A percentile compares a stretch with the other conserved stretches of the same genome.
Conservation (phyloP, 2,329 filamentous ascomycete genomes). For the Orbilia quercus region DNA sequence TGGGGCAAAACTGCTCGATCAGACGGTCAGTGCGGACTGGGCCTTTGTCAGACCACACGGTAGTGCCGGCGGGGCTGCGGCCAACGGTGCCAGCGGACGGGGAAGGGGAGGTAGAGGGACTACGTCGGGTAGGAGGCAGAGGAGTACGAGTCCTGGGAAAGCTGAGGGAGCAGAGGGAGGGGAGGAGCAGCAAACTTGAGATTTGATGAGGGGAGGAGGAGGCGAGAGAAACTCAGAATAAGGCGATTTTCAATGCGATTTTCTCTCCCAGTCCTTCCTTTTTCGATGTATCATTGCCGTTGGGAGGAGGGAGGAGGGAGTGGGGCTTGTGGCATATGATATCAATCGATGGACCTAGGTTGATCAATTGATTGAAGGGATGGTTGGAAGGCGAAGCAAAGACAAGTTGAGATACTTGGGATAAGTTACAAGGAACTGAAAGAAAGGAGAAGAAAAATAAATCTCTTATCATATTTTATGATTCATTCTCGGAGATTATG, state of each 20-base stretch:
- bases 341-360: too few species aligned
- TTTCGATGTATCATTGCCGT: too few species aligned
- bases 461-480: too few species aligned
- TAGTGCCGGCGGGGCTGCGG: slow-evolving; percentile 66
- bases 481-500: too few species aligned
- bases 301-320: too few species aligned
- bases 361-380: too few species aligned
- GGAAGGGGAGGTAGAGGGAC: slow-evolving; percentile 56
- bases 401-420: too few species aligned
- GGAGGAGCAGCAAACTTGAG: slow-evolving; percentile 26
- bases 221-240: neutral
- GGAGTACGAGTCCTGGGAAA: slow-evolving; percentile 52
- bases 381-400: too few species aligned
- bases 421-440: too few species aligned
- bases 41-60: slow-evolving; percentile 84
- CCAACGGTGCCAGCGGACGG: slow-evolving; percentile 62
- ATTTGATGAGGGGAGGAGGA: neutral
- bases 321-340: too few species aligned
- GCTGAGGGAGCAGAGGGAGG: slow-evolving; percentile 51
- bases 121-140: slow-evolving; percentile 53
- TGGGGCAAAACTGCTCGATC: slow-evolving; percentile 80
- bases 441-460: too few species aligned
- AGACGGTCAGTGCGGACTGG: slow-evolving; percentile 83
- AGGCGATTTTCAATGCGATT: neutral
- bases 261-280: too few species aligned